These are phyloP conservation scores for Silene noctiflora DNA, from an alignment of 179 eudicot genomes.

Conservation along the genomic window DNA sequence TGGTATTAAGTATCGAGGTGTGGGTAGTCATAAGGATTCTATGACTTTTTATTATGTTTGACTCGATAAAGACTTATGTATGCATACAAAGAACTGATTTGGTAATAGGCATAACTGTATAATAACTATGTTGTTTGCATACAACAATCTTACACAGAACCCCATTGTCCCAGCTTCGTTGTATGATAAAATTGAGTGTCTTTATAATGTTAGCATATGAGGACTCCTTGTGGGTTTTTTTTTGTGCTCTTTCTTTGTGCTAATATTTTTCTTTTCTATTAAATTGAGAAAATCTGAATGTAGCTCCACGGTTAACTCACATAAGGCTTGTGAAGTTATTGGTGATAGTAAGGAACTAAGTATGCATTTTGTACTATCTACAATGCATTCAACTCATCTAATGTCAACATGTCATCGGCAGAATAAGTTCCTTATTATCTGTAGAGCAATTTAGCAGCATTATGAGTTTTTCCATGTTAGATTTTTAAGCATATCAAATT, in stretches of 20 bases:
- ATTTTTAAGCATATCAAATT: background rate
- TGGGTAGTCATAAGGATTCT: background rate
- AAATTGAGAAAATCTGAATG: background rate
- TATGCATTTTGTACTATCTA: background rate
- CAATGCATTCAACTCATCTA: background rate
- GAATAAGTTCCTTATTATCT: background rate
- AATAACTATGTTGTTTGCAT: background rate
- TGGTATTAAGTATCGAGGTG: background rate
- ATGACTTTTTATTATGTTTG: background rate
- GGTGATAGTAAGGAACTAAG: background rate
- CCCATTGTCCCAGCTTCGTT: background rate
- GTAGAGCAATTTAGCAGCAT: background rate
- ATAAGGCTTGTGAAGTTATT: background rate
- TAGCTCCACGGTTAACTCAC: background rate
- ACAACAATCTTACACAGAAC: background rate
- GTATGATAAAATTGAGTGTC: background rate
- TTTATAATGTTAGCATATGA: background rate
- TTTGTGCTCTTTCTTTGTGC: background rate
- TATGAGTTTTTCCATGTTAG: background rate
- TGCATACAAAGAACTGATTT: background rate
- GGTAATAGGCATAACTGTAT: no score
- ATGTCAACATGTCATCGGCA: background rate
- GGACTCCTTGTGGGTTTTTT: background rate
- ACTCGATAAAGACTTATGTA: background rate
- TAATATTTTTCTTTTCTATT: background rate